These are phyloP conservation scores for Pseudisothecium myosuroides DNA, from an alignment of 225 moss, liverwort and hornwort genomes.

Conservation along the genomic window DNA sequence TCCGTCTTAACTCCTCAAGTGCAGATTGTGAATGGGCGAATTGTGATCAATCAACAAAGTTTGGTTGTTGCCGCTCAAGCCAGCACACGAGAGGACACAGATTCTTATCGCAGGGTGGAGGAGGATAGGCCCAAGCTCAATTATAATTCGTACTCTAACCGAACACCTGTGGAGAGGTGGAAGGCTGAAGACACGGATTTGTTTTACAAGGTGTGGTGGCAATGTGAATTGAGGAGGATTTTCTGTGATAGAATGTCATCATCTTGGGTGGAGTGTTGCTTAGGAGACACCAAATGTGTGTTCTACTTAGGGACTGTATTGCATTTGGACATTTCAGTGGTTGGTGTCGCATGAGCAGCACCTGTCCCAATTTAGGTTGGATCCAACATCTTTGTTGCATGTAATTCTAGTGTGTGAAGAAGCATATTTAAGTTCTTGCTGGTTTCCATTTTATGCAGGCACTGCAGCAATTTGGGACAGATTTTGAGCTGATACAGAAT, in stretches of 20 bases:
- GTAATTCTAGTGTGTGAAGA: not conserved
- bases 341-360: too few species aligned
- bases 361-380: not conserved
- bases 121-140: constrained; percentile 87
- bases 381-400: not conserved
- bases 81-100: constrained; percentile 56
- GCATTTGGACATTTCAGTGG: too few species aligned
- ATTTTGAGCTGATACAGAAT: constrained; percentile 90
- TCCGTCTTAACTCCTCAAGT: constrained; percentile 70
- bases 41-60: constrained; percentile 78
- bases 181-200: constrained; percentile 73
- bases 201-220: constrained; percentile 52
- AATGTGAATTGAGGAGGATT: not conserved
- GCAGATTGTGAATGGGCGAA: constrained; percentile 66
- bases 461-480: constrained; percentile 89
- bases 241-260: too few species aligned
- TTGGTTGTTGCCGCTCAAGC: constrained; percentile 76
- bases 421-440: not conserved
- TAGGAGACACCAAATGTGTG: too few species aligned
- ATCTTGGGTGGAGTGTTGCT: too few species aligned
- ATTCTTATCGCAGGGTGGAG: constrained; percentile 71
- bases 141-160: constrained; percentile 66
- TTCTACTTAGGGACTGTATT: too few species aligned
- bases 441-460: constrained; percentile 28
- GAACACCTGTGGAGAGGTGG: constrained; percentile 74